Conservation (phyloP, 257 asterid genomes). For the Scutellaria galericulata region DNA sequence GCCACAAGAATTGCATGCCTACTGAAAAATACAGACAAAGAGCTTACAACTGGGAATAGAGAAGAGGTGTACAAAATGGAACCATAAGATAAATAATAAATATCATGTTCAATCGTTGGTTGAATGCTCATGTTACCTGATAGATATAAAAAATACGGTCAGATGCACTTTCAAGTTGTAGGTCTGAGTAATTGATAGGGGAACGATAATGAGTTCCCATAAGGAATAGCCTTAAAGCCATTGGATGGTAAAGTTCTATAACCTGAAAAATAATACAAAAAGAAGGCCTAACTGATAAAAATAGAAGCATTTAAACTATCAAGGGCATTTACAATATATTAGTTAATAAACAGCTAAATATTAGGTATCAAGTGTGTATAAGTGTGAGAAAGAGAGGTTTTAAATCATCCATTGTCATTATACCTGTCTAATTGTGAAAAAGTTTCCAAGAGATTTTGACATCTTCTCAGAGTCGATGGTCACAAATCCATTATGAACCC, state of each 20-base stretch:
- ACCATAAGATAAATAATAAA: neutral
- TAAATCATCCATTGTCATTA: constrained; percentile 15
- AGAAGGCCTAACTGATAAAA: constrained; percentile 2
- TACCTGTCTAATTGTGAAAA: constrained; percentile 96
- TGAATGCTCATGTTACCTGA: constrained; percentile 58
- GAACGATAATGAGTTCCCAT: constrained; percentile 92
- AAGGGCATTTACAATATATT: constrained; percentile 3
- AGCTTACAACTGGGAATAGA: constrained; percentile 25
- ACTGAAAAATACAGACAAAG: constrained; percentile 3
- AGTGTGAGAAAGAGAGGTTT: constrained; percentile 1
- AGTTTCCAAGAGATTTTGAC: constrained; percentile 98
- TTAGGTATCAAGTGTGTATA: constrained; percentile 7
- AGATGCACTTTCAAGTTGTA: constrained; percentile 89
- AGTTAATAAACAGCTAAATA: constrained; percentile 8
- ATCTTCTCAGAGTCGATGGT: constrained; percentile 89
- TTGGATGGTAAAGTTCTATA: constrained; percentile 83
- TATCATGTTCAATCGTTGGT: constrained; percentile 20
- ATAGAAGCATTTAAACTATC: constrained; percentile 20
- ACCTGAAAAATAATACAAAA: constrained; percentile 58
- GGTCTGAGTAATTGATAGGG: constrained; percentile 85
- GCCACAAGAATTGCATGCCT: constrained; percentile 20
- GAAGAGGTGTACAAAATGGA: constrained; percentile 5
- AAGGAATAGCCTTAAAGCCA: constrained; percentile 87
- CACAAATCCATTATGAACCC: constrained; percentile 98
- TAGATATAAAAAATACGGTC: constrained; percentile 87